These are phyloP conservation scores for Macroventuria anomochaeta DNA, from an alignment of 2,329 filamentous ascomycete species.

Conservation along the genomic window DNA sequence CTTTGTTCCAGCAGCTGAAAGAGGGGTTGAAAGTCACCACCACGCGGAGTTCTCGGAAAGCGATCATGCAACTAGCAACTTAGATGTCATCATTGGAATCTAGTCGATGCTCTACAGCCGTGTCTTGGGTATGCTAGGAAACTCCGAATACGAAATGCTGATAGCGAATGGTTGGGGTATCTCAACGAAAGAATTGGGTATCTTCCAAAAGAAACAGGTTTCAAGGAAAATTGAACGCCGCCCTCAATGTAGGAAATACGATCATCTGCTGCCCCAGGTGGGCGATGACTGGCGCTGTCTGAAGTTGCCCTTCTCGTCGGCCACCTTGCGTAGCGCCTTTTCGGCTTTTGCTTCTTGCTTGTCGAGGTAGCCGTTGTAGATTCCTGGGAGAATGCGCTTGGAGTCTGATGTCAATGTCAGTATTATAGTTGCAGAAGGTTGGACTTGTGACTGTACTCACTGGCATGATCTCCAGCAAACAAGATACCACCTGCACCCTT, in stretches of 20 bases:
- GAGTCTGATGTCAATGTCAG: constrained; percentile 39
- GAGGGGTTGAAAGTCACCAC: constrained; percentile 10
- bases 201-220: constrained; percentile 29
- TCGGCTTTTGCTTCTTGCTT: constrained; percentile 44
- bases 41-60: constrained; percentile 1
- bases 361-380: constrained; percentile 47
- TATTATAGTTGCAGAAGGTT: background rate
- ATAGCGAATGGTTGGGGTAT: constrained; percentile 39
- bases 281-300: constrained; percentile 46
- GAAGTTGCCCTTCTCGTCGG: constrained; percentile 49
- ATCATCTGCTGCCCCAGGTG: constrained; percentile 47
- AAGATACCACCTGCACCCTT: constrained; percentile 73
- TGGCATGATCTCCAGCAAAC: constrained; percentile 80
- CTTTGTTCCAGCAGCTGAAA: background rate
- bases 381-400: constrained; percentile 39
- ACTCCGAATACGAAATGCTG: constrained; percentile 18
- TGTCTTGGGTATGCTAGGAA: constrained; percentile 8
- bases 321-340: constrained; percentile 47
- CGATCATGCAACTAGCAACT: constrained; percentile 8
- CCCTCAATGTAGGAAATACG: constrained; percentile 8
- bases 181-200: constrained; percentile 39
- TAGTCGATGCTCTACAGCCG: constrained; percentile 6
- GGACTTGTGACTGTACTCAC: constrained; percentile 56
- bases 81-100: constrained; percentile 17
- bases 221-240: constrained; percentile 20